phyloP scores from a whole-genome alignment of 768 basidiomycete species.

The Kwoniella botswanensis region DNA sequence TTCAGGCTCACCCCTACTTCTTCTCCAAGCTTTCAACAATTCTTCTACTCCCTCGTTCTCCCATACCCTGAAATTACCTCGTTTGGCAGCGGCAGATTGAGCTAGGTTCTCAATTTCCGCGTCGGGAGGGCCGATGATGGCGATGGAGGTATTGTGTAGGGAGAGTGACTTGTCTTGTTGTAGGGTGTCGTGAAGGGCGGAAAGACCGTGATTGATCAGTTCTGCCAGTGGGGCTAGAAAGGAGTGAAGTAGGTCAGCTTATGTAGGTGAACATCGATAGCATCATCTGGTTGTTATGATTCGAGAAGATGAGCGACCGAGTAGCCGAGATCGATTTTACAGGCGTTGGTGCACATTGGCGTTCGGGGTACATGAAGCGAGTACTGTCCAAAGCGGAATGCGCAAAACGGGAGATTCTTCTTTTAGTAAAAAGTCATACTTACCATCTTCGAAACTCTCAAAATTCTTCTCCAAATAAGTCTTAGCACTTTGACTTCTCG shows the following conservation, averaged over 20 bases:
- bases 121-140: constrained; percentile 71
- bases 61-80: constrained; percentile 78
- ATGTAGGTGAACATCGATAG: not conserved
- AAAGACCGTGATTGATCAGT: constrained; percentile 88
- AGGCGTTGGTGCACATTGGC: too few relatives aligned
- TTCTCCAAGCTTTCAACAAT: constrained; percentile 80
- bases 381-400: too few relatives aligned
- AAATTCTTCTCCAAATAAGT: constrained; percentile 97
- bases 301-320: too few relatives aligned
- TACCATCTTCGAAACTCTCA: constrained; percentile 83
- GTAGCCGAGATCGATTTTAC: too few relatives aligned
- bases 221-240: constrained; percentile 77
- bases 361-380: too few relatives aligned
- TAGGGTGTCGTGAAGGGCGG: constrained; percentile 92
- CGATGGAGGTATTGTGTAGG: constrained; percentile 90
- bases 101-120: constrained; percentile 65
- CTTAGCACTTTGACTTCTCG: constrained; percentile 96
- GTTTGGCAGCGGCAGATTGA: constrained; percentile 61
- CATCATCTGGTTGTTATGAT: too few relatives aligned
- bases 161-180: constrained; percentile 98
- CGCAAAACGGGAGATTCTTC: not conserved
- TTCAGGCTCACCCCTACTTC: constrained; percentile 52
- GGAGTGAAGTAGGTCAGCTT: not conserved
- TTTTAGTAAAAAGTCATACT: constrained; percentile 54
- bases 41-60: constrained; percentile 78